These are phyloP conservation scores for Magnusiomyces magnusii DNA, from an alignment of 1,139 yeast genomes.

Conservation along the genomic window DNA sequence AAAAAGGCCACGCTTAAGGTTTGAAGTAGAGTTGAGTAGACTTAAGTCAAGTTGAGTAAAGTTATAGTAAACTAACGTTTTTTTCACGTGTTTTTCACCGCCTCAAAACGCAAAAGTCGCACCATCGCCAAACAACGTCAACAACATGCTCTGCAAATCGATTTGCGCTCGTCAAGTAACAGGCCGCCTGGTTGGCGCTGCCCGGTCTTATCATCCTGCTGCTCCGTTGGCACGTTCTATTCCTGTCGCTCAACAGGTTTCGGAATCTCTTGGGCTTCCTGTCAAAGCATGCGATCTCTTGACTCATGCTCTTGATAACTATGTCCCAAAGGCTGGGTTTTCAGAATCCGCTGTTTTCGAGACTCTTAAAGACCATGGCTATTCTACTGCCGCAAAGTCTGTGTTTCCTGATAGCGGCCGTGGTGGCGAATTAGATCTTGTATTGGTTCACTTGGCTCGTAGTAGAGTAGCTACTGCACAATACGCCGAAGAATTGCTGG, in stretches of 20 bases:
- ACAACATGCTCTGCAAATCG: too few species aligned
- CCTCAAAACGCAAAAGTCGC: too few species aligned
- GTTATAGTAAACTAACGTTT: too few species aligned
- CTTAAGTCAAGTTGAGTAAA: too few species aligned
- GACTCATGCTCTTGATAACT: constrained; percentile 12
- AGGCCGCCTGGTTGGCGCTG: too few species aligned
- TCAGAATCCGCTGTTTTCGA: constrained; percentile 49
- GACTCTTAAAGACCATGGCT: constrained; percentile 54
- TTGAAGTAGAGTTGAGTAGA: too few species aligned
- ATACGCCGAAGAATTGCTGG: neutral
- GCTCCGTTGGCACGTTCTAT: neutral
- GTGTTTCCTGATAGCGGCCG: constrained; percentile 41
- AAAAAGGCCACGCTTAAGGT: too few species aligned
- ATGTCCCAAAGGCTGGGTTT: constrained; percentile 67
- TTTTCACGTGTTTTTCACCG: too few species aligned
- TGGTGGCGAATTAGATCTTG: constrained; percentile 48
- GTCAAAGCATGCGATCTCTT: constrained; percentile 12
- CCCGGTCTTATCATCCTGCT: constrained; percentile 1
- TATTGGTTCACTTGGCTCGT: constrained; percentile 55
- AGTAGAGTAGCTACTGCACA: constrained; percentile 29
- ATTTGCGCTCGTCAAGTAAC: too few species aligned
- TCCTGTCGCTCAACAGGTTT: neutral
- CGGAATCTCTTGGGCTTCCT: constrained; percentile 10
- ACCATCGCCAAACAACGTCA: too few species aligned
- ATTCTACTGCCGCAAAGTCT: constrained; percentile 60